Evolutionary conservation across 495 filamentous ascomycete species (phyloP).

Genomic region (Annulohypoxylon maeteangense): DNA sequence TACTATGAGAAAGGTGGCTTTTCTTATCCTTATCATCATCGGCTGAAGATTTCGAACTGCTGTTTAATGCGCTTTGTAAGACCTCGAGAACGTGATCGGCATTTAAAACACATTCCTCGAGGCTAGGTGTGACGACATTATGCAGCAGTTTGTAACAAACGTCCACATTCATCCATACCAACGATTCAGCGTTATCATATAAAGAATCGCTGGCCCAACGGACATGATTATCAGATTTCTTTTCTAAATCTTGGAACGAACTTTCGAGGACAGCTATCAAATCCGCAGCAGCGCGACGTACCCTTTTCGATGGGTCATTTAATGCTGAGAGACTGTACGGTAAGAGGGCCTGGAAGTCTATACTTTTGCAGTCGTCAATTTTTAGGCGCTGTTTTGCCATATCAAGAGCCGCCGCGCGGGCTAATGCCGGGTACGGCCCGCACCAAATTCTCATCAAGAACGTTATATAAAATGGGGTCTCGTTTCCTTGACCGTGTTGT

Average conservation of each 20-base stretch:
- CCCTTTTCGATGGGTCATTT: slow-evolving; percentile 74
- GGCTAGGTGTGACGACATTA: slow-evolving; percentile 69
- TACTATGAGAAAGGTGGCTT: slow-evolving; percentile 68
- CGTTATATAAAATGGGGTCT: slow-evolving; percentile 74
- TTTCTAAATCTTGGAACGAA: slow-evolving; percentile 42
- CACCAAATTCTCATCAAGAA: slow-evolving; percentile 83
- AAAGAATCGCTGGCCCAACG: slow-evolving; percentile 54
- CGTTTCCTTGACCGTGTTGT: slow-evolving; percentile 62
- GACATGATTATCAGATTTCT: slow-evolving; percentile 24
- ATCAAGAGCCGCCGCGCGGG: slow-evolving; percentile 73
- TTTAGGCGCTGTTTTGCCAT: slow-evolving; percentile 65
- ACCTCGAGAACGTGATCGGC: slow-evolving; percentile 68
- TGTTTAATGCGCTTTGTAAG: slow-evolving; percentile 67
- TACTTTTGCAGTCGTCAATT: slow-evolving; percentile 54
- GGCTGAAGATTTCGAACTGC: slow-evolving; percentile 47
- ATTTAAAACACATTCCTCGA: slow-evolving; percentile 88
- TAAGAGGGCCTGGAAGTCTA: slow-evolving; percentile 79
- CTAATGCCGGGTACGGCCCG: slow-evolving; percentile 71
- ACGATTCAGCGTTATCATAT: slow-evolving; percentile 60
- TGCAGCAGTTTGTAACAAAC: slow-evolving; percentile 69
- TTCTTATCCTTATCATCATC: slow-evolving; percentile 57
- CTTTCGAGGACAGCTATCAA: slow-evolving; percentile 62
- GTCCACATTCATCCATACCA: slow-evolving; percentile 69
- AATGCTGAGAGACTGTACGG: slow-evolving; percentile 81
- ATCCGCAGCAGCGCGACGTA: slow-evolving; percentile 78